Evolutionary conservation across 1,284 basidiomycete species (phyloP), one percentile per base, ranked within the genome.

Genomic region (Microbotryomycetes sp.): DNA sequence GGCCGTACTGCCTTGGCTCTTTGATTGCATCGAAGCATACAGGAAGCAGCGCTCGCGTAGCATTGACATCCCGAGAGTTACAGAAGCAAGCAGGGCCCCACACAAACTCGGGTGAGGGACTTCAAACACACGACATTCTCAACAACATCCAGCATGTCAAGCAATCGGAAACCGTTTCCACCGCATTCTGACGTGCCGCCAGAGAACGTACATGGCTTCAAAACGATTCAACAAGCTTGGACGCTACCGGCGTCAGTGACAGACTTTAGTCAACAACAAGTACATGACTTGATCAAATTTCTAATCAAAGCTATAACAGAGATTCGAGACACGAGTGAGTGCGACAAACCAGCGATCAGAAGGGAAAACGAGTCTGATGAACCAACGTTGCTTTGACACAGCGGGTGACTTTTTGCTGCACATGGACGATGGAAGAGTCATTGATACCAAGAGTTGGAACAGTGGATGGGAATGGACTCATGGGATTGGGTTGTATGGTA

Each of bases 401-500:
- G n/a, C n/a, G n/a, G 83, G 83, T 48, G 79, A 82, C 71, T 84
- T 83, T 72, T 74, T 85, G 28, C 74, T 84, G 67, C 50, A 68
- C 26, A 76, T 84, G 31, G 76, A 76, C 23, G 83, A 84, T 71
- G 83, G 83, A 0, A 79, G 82, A 14, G 73, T 83, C 25, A 83
- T 85, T 60, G 83, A 86, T 67, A 85, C 83, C 1, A 85, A 85
- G 69, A 82, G 83, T 4, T 85, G 83, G 83, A 79, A 81, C 53
- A 80, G 82, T 59, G 85, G 83, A 29, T 83, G 83, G n/a, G n/a
- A 85, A 76, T 85, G 83, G 83, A 84, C 83, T 6, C 83, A 84
- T 70, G 83, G 83, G 60, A 70, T 74, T 19, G 73, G 70, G 0
- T 61, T 66, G 30, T 68, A 54, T 30, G 70, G 67, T 1, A 62